Conservation (phyloP, 1,284 basidiomycete genomes). For the Naganishia liquefaciens region DNA sequence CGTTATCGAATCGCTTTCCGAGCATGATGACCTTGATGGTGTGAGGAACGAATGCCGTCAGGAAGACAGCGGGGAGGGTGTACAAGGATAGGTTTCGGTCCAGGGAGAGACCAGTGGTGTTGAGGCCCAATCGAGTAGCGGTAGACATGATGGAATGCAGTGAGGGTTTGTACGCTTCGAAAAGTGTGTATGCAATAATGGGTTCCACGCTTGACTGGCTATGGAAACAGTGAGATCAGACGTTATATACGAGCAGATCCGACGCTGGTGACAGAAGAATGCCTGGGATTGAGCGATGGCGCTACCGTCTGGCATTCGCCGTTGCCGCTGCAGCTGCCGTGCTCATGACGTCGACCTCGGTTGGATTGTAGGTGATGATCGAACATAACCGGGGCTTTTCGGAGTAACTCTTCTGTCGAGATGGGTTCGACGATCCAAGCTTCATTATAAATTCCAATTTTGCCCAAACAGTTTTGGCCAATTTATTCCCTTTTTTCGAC, state of each 20-base stretch:
- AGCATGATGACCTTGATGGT: constrained; percentile 32
- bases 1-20: constrained; percentile 35
- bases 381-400: constrained; percentile 11
- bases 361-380: constrained; percentile 3
- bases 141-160: constrained; percentile 28
- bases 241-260: too few species aligned
- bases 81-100: constrained; percentile 39
- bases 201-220: neutral
- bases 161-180: neutral
- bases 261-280: too few species aligned
- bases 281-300: neutral
- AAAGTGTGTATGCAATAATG: neutral
- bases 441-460: neutral
- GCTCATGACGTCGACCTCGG: neutral
- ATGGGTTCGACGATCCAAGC: neutral
- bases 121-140: constrained; percentile 30
- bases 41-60: constrained; percentile 29
- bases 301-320: too few species aligned
- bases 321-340: neutral
- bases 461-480: neutral
- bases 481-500: neutral
- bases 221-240: too few species aligned
- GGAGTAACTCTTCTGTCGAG: neutral
- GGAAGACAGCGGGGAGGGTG: constrained; percentile 35
- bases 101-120: constrained; percentile 26